Evolutionary conservation across 345 rosid genomes (phyloP), one percentile per base, ranked within the genome.

Genomic region (Lenwebbia sp.): DNA sequence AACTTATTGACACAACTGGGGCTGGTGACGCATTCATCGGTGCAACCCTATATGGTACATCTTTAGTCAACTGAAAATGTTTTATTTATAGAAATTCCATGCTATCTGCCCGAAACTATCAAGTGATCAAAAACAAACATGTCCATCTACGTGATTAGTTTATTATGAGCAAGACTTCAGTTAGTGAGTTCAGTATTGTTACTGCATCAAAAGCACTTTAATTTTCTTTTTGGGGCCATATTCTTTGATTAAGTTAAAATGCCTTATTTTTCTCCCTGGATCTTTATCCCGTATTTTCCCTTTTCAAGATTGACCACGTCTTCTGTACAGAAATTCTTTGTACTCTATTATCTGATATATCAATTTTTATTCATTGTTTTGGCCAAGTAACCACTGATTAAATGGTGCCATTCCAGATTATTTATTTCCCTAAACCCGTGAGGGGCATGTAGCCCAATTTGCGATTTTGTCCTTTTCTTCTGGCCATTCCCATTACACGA

Each of bases 21-120:
- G 99, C 98, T 8, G 98, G 98, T 50, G 98, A 96, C 90, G 99
- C 99, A 23, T 96, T 96, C 82, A 91, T 92, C 41, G 96, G 98
- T 84, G 95, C 96, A 83, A 83, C 94, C 62, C 91, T 95, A 55
- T 96, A 92, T 87, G 96, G 99, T 94, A 90, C 47, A 86, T 85
- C 22, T 83, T 75, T 30, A 40, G 25, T 85, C 82, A 22, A 70
- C 81, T 25, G 70, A 53, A 25, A 21, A 23, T 81, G 10, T 82
- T 78, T 65, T 17, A 74, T 75, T 30, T 37, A 70, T 0, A 17
- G 19, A 4, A 70, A 70, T 33, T 37, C 13, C 78, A 9, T 37
- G 47, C 47, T 40, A 70, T 70, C 78, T 37, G 47, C 25, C 26
- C 19, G 3, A 70, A 33, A 37, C 47, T 70, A 70, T 2, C 41